Conservation (phyloP, 139 green algal species). For the Chlamydomonas sphaeroides region DNA sequence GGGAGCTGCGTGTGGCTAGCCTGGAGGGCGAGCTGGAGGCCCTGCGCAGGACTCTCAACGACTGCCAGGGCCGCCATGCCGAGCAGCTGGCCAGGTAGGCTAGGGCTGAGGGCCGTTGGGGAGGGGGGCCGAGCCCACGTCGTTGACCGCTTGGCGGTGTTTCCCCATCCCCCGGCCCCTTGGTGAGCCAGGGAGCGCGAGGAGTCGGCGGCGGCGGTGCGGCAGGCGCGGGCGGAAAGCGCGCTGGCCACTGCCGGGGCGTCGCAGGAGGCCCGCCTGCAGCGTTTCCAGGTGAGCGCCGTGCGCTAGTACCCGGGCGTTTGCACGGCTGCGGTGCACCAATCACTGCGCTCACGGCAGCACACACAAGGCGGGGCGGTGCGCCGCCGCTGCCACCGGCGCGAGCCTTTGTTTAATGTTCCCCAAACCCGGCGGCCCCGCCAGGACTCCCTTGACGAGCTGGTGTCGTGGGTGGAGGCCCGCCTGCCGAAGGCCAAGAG, state of each 20-base stretch:
- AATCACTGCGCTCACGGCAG: too few relatives aligned
- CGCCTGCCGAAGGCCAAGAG: neutral
- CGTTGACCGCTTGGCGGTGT: too few relatives aligned
- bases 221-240: conserved; percentile 37
- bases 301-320: too few relatives aligned
- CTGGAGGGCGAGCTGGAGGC: conserved; percentile 59
- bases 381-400: too few relatives aligned
- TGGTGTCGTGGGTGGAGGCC: neutral
- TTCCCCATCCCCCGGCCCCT: too few relatives aligned
- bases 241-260: neutral
- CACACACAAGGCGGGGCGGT: too few relatives aligned
- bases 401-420: too few relatives aligned
- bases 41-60: conserved; percentile 41
- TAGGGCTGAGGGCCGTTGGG: neutral
- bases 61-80: conserved; percentile 50
- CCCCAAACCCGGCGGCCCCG: neutral
- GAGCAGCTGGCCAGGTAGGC: conserved; percentile 62
- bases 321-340: too few relatives aligned
- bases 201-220: conserved; percentile 43
- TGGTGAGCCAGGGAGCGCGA: conserved; percentile 56
- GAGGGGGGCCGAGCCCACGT: too few relatives aligned
- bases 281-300: conserved; percentile 15
- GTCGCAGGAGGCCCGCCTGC: neutral
- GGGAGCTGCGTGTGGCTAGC: conserved; percentile 15
- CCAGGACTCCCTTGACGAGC: conserved; percentile 20